A percentile compares a stretch with the other conserved stretches of the same genome.
Conservation (phyloP, 2,329 filamentous ascomycete species). For the Seiridium cupressi region DNA sequence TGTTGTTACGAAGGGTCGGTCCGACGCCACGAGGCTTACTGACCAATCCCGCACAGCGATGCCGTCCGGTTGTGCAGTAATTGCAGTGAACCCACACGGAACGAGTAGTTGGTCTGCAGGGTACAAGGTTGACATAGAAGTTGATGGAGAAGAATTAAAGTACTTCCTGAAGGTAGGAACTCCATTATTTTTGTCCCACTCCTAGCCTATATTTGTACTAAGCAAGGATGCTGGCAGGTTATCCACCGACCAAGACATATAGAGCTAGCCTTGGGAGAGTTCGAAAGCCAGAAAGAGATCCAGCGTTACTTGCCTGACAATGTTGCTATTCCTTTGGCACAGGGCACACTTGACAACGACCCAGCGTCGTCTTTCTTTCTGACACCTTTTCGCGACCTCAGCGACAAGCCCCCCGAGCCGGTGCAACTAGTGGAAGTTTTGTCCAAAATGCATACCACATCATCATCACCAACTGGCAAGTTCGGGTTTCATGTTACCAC, state of each 20-base stretch:
- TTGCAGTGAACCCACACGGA: neutral
- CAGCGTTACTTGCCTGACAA: neutral
- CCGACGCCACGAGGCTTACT: neutral
- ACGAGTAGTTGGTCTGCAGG: neutral
- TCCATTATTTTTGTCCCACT: neutral
- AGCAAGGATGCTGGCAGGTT: neutral
- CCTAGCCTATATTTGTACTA: neutral
- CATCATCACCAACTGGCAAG: neutral
- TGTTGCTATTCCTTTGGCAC: neutral
- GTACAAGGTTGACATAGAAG: neutral
- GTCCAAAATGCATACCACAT: conserved; percentile 20
- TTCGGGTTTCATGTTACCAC: conserved; percentile 7
- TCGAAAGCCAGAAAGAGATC: neutral
- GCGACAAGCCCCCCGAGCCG: neutral
- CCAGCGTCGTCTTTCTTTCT: neutral
- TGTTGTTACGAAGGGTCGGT: no score
- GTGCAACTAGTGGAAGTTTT: neutral
- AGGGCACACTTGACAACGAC: neutral
- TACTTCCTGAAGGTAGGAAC: neutral
- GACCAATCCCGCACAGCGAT: neutral
- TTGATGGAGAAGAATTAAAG: no score
- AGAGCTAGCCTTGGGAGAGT: neutral
- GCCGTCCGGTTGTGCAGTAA: neutral
- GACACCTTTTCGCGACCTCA: neutral
- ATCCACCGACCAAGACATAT: neutral